phyloP scores from a whole-genome alignment of 139 green algal species.

The Asterochloris sp. region DNA sequence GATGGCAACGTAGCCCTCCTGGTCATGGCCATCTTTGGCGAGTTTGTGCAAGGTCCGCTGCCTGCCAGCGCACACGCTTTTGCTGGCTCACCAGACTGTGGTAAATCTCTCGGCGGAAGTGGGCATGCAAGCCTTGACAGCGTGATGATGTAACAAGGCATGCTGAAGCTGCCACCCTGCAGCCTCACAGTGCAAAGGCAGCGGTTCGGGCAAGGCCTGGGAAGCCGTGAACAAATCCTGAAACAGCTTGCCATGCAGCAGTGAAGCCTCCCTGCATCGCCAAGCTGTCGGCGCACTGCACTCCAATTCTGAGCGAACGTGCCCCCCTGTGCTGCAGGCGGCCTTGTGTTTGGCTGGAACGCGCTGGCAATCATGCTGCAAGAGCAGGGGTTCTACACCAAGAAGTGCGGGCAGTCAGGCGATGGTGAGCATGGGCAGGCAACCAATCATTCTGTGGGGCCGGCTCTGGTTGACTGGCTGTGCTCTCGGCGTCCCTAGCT shows the following conservation, averaged over 20 bases:
- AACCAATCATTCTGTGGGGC: background rate
- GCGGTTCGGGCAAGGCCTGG: background rate
- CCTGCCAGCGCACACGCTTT: too few relatives aligned
- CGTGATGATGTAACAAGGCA: background rate
- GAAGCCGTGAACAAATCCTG: background rate
- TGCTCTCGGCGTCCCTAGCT: background rate
- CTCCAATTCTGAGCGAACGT: background rate
- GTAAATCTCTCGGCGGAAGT: background rate
- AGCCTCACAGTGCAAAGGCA: background rate
- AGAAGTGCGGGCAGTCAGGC: constrained; percentile 10
- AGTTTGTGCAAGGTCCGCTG: constrained; percentile 38
- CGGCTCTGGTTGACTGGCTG: background rate
- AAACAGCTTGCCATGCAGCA: background rate
- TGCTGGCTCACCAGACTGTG: background rate
- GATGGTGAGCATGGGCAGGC: background rate
- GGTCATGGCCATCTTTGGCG: constrained; percentile 30
- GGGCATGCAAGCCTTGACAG: too few relatives aligned
- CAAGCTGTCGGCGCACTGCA: background rate
- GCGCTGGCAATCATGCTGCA: constrained; percentile 47
- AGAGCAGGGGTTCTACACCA: constrained; percentile 32
- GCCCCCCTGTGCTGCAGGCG: constrained; percentile 26
- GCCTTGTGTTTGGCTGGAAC: constrained; percentile 61
- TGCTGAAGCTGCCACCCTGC: background rate
- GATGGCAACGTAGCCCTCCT: constrained; percentile 22
- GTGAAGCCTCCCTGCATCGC: background rate